phyloP scores from a whole-genome alignment of 169 alveolate genomes.

The Theileria parva region DNA sequence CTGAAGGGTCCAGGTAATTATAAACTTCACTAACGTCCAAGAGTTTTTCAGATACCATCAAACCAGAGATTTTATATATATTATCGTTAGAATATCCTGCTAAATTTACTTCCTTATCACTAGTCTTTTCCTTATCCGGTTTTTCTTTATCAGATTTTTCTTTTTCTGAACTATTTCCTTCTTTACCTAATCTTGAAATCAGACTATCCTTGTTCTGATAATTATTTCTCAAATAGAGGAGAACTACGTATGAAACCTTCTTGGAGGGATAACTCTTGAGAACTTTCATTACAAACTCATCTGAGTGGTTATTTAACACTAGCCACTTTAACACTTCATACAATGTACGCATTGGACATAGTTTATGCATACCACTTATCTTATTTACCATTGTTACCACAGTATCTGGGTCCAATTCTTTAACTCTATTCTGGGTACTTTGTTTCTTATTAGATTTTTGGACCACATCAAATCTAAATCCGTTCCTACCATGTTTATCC shows the following conservation, averaged over 20 bases:
- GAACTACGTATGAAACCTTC: neutral
- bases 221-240: neutral
- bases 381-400: constrained; percentile 3
- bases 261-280: neutral
- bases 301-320: neutral
- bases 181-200: neutral
- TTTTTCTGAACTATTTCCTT: no score
- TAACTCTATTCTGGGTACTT: no score
- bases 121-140: no score
- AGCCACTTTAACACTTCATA: constrained; percentile 56
- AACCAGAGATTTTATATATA: constrained; percentile 1
- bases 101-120: no score
- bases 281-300: neutral
- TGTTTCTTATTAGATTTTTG: no score
- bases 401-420: neutral
- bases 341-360: constrained; percentile 55
- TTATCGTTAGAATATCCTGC: no score
- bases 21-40: constrained; percentile 17
- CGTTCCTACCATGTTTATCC: no score
- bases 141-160: no score
- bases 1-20: constrained; percentile 44
- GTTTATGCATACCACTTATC: constrained; percentile 35
- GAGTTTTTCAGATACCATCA: constrained; percentile 12
- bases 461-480: no score
- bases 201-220: neutral